Base-by-base conservation (phyloP, 306 rosid species). In the Pterocarpus santalinus region DNA sequence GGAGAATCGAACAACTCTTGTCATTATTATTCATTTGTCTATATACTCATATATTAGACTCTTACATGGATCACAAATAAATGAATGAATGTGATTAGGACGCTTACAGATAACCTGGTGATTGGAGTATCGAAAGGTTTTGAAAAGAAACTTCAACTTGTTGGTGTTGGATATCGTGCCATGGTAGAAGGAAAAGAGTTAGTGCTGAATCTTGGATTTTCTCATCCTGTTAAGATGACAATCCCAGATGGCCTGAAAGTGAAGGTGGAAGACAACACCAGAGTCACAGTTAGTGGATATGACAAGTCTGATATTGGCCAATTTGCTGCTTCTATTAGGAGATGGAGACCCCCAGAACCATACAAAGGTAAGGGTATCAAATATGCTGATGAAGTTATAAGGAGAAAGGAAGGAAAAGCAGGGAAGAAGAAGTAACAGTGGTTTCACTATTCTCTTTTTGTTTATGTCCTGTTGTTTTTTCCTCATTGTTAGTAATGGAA, bases 291-390 rank as follows among this genome's bases (percentile, higher is more conserved):
- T 12, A 85, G 97, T 71, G 99, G 99, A 32, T 91, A 89, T 81
- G 94, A 93, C 82, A 95, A 93, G 72, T 83, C 96, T 68, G 97
- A 81, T 32, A 82, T 95, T 15, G 99, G 99, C 69, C 97, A 95
- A 83, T 93, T 93, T 88, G 98, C 98, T 80, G 98, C 97, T 63
- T 89, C 98, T 0, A 82, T 93, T 68, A 87, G 98, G 85, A 89
- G 83, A 85, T 95, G 99, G 97, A 91, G 99, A 81, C 99, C 99
- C 14, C 99, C 99, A 8, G 99, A 95, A 77, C 99, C 99, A 17
- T 95, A 95, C 82, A 95, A 95, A 77, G 99, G 99, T 65, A 95
- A 95, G 89, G 99, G 99, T 85, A 85, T 95, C 69, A 95, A 90
- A 89, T 95, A 95, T 86, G 97, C 97, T 15, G 98, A 95, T 76